Base-by-base conservation (phyloP, 306 rosid species). In the Cucurbita maxima region DNA sequence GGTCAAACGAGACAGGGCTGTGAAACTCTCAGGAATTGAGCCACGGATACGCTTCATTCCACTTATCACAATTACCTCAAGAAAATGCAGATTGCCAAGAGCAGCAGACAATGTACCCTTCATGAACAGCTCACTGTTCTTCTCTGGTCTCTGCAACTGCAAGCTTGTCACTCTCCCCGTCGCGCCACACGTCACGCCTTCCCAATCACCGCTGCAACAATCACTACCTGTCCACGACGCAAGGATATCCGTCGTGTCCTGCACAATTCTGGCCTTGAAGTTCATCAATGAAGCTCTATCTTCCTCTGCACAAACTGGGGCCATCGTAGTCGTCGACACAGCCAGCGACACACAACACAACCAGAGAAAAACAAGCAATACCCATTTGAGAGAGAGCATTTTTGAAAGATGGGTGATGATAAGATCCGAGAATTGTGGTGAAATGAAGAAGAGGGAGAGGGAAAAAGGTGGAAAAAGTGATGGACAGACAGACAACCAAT, bases 191-290 rank as follows among this genome's bases (percentile, higher is more conserved):
- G 87, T 74, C 68, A 94, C 89, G 30, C 99, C 99, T 76, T 91
- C 97, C 99, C 99, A 94, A 5, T 96, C 92, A 30, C 92, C 97
- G 22, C 77, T 89, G 43, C 99, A 94, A 91, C 99, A 94, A 16
- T 91, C 96, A 63, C 54, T 78, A 25, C 95, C 79, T 0, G 82
- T 81, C 99, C 99, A 94, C 0, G 99, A 79, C 20, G 97, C 83
- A 3, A 94, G 80, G 2, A 82, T 78, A 0, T 88, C 87, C 3
- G 99, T 87, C 5, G 99, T 89, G 81, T 94, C 99, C 88, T 82
- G 47, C 43, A 51, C 25, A 71, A 94, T 94, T 79, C 79, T 52
- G 34, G 84, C 89, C 80, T 91, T 94, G 76, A 94, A 91, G 78
- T 89, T 83, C 50, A 94, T 83, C 79, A 94, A 96, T 19, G 99